Conservation (phyloP, 176 grass and related monocot genomes). For the Poa pratensis region DNA sequence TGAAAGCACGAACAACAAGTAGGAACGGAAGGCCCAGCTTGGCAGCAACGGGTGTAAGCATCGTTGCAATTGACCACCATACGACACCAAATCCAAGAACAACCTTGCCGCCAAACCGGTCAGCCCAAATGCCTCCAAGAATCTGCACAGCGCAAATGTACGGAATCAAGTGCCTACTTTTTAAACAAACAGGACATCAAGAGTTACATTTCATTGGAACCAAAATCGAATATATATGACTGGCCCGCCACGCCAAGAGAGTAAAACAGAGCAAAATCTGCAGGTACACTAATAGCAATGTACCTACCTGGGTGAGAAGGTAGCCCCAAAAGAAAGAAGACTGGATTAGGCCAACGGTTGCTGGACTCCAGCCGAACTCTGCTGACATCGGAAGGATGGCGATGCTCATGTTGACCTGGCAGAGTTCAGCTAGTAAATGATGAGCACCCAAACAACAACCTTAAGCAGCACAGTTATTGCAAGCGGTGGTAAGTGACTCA, state of each 20-base stretch:
- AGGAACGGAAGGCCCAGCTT: slow-evolving; percentile 88
- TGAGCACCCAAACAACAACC: background rate
- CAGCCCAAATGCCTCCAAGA: slow-evolving; percentile 93
- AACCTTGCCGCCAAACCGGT: slow-evolving; percentile 86
- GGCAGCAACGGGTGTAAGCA: slow-evolving; percentile 90
- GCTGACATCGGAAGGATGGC: slow-evolving; percentile 94
- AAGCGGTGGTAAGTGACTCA: slow-evolving; percentile 34
- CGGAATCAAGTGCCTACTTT: background rate
- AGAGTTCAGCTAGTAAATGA: slow-evolving; percentile 15
- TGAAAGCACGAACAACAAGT: slow-evolving; percentile 86
- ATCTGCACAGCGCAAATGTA: slow-evolving; percentile 60
- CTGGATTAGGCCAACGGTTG: slow-evolving; percentile 93
- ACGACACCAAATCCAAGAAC: slow-evolving; percentile 92
- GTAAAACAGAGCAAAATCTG: background rate
- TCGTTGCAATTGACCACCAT: slow-evolving; percentile 95
- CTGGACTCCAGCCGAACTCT: slow-evolving; percentile 84
- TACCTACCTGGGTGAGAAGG: slow-evolving; percentile 97
- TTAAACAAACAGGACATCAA: background rate
- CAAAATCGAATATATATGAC: background rate
- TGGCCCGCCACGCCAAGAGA: background rate
- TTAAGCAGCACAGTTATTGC: background rate
- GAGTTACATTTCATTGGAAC: background rate
- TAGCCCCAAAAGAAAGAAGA: slow-evolving; percentile 99
- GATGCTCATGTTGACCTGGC: slow-evolving; percentile 99
- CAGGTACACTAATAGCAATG: background rate